Conservation (phyloP, 148 eudicot species). For the Salicornia ramosissima region DNA sequence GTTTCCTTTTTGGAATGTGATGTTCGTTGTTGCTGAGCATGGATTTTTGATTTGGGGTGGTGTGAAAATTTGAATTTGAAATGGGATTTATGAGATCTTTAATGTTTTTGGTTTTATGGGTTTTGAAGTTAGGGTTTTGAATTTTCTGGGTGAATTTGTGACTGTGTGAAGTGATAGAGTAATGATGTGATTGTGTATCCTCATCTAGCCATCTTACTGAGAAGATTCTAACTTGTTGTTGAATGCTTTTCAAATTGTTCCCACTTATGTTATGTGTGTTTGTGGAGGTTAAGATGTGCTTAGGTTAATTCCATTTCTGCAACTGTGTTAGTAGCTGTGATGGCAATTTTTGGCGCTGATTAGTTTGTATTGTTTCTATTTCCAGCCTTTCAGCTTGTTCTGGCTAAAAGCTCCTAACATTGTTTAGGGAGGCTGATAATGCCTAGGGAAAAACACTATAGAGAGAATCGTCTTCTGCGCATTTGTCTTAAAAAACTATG, state of each 20-base stretch:
- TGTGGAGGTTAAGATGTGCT: neutral
- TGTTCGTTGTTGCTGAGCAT: neutral
- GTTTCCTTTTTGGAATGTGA: constrained; percentile 5
- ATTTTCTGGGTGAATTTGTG: neutral
- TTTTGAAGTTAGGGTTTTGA: constrained; percentile 5
- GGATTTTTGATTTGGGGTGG: neutral
- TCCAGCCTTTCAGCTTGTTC: constrained; percentile 15
- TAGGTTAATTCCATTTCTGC: neutral
- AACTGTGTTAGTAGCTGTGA: neutral
- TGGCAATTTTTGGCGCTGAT: neutral
- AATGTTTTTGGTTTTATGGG: neutral
- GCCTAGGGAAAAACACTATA: constrained; percentile 54
- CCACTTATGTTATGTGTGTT: neutral
- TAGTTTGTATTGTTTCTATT: constrained; percentile 3
- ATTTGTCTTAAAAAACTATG: constrained; percentile 40
- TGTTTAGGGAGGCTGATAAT: constrained; percentile 47
- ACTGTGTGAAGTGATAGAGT: neutral
- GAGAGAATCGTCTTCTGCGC: constrained; percentile 42
- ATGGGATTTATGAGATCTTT: constrained; percentile 25
- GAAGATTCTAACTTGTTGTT: neutral
- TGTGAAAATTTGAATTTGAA: constrained; percentile 17
- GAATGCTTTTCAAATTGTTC: no score
- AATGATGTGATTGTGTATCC: neutral
- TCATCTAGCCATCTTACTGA: no score
- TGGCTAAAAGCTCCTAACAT: constrained; percentile 26